Conservation (phyloP, 2,329 filamentous ascomycete genomes). For the Pseudogymnoascus sp. region DNA sequence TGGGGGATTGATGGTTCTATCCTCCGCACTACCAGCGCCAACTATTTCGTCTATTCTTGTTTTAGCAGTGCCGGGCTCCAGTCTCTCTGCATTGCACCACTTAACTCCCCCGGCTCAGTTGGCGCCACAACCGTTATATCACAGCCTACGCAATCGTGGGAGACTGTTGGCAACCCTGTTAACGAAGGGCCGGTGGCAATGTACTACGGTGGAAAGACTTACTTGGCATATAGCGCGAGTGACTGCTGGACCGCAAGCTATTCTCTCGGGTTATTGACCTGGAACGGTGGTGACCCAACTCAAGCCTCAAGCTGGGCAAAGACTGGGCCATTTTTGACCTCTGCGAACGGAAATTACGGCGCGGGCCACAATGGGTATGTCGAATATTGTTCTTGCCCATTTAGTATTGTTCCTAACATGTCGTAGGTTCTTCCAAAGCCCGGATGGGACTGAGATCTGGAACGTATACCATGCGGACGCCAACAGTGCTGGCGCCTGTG, state of each 20-base stretch:
- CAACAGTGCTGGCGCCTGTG: constrained; percentile 41
- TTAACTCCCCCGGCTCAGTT: constrained; percentile 34
- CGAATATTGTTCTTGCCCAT: not conserved
- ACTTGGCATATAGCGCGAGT: constrained; percentile 45
- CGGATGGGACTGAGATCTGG: constrained; percentile 46
- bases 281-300: constrained; percentile 42
- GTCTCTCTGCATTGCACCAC: constrained; percentile 33
- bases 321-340: constrained; percentile 42
- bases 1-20: constrained; percentile 49
- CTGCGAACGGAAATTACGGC: constrained; percentile 48
- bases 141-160: constrained; percentile 42
- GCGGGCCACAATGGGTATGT: constrained; percentile 35
- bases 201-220: constrained; percentile 45
- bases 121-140: constrained; percentile 42
- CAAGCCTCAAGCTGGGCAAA: constrained; percentile 41
- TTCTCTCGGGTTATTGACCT: constrained; percentile 45
- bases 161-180: constrained; percentile 40
- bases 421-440: constrained; percentile 46
- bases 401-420: not conserved
- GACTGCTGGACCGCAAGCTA: constrained; percentile 50
- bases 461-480: constrained; percentile 49
- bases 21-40: constrained; percentile 38
- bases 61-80: constrained; percentile 36
- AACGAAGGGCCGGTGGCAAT: constrained; percentile 48
- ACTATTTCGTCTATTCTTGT: constrained; percentile 49